Conservation (phyloP, 257 asterid genomes). For the Solanum dulcamara region DNA sequence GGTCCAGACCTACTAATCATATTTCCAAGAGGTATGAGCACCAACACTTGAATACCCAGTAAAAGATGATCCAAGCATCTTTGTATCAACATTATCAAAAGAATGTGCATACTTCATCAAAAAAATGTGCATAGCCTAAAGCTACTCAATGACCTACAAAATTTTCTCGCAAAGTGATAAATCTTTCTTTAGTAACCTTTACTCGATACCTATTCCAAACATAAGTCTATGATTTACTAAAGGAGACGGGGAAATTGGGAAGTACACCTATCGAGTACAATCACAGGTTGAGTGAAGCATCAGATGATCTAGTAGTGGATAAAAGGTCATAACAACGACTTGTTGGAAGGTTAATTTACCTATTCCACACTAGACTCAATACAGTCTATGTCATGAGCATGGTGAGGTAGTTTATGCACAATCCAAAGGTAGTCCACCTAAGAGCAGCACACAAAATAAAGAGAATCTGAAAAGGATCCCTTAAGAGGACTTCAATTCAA, state of each 20-base stretch:
- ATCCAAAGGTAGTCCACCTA: neutral
- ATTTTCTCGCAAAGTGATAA: neutral
- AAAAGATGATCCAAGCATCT: neutral
- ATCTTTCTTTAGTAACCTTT: neutral
- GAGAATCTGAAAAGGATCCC: neutral
- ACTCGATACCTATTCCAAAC: neutral
- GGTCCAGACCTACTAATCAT: neutral
- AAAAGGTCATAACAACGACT: neutral
- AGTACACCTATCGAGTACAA: neutral
- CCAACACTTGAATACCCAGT: neutral
- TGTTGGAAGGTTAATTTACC: neutral
- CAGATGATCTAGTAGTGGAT: neutral
- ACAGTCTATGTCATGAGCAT: neutral
- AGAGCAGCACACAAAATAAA: neutral
- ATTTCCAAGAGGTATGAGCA: neutral
- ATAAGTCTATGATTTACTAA: neutral
- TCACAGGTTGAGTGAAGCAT: neutral
- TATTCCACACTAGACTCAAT: neutral
- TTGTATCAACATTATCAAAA: neutral
- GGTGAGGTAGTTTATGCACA: neutral
- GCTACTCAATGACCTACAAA: neutral
- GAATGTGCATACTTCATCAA: neutral
- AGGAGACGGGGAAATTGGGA: neutral
- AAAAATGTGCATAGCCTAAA: neutral
- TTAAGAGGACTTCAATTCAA: neutral